Evolutionary conservation across 352 stramenopile genomes (phyloP).

Genomic region (Pythium chondricola): DNA sequence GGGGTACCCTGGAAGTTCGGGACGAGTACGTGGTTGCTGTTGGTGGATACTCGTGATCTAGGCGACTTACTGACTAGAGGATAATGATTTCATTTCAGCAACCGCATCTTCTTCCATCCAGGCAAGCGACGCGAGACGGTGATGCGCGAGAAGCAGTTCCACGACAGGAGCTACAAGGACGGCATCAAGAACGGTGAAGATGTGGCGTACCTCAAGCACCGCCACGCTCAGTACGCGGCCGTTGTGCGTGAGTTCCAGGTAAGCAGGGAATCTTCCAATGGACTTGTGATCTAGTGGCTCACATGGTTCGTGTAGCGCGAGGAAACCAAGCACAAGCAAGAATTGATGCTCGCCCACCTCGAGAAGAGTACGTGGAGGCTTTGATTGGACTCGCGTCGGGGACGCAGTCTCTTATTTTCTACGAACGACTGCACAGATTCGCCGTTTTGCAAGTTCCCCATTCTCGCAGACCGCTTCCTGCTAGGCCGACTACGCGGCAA

Average conservation of each 20-base stretch:
- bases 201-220: constrained; percentile 41
- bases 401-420: too few species aligned
- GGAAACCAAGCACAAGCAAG: constrained; percentile 73
- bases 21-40: constrained; percentile 29
- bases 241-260: constrained; percentile 58
- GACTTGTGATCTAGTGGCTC: neutral
- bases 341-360: constrained; percentile 60
- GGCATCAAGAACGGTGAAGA: constrained; percentile 33
- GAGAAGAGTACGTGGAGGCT: constrained; percentile 43
- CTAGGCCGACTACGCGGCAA: constrained; percentile 59
- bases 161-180: constrained; percentile 55
- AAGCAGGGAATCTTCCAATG: constrained; percentile 7
- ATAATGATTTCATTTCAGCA: constrained; percentile 7
- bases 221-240: constrained; percentile 38
- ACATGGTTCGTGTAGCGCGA: constrained; percentile 31
- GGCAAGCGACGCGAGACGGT: constrained; percentile 55
- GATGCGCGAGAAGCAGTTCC: constrained; percentile 63
- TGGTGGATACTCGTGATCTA: neutral
- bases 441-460: constrained; percentile 64
- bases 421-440: too few species aligned
- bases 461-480: constrained; percentile 64
- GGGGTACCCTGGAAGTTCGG: constrained; percentile 47
- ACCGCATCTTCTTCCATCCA: constrained; percentile 54
- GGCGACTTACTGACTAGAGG: neutral
- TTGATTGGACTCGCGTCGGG: too few species aligned